Conservation (phyloP, 176 grass and related monocot species). For the Poa pratensis region DNA sequence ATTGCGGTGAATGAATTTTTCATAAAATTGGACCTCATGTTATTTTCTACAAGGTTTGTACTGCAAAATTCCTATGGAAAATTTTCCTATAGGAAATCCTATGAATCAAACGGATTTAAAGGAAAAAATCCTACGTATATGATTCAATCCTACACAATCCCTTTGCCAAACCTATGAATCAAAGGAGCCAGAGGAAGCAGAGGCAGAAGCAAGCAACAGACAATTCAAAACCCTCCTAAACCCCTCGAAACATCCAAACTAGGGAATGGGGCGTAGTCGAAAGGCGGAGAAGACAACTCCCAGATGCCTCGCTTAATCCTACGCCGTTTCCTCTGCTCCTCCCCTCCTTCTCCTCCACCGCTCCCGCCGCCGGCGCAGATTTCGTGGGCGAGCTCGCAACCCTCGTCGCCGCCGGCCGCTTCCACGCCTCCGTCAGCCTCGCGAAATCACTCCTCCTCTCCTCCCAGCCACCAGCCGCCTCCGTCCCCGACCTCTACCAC, state of each 20-base stretch:
- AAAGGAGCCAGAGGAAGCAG: no score
- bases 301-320: slow-evolving; percentile 33
- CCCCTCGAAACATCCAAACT: neutral
- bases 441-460: slow-evolving; percentile 51
- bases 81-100: no score
- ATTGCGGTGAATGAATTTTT: no score
- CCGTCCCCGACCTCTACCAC: slow-evolving; percentile 48
- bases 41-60: no score
- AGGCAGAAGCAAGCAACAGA: neutral
- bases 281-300: neutral
- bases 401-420: slow-evolving; percentile 47
- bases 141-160: no score
- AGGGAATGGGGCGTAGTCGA: neutral
- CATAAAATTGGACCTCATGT: no score
- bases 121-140: no score
- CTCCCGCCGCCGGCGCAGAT: neutral
- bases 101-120: no score
- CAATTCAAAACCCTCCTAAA: neutral
- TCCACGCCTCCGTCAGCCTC: slow-evolving; percentile 46
- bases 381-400: slow-evolving; percentile 40
- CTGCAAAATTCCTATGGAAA: no score
- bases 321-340: slow-evolving; percentile 28
- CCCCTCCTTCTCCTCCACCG: neutral
- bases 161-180: no score
- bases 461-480: slow-evolving; percentile 9